These are phyloP conservation scores for Populus pruinosa DNA, from an alignment of 345 rosid species.

Conservation along the genomic window DNA sequence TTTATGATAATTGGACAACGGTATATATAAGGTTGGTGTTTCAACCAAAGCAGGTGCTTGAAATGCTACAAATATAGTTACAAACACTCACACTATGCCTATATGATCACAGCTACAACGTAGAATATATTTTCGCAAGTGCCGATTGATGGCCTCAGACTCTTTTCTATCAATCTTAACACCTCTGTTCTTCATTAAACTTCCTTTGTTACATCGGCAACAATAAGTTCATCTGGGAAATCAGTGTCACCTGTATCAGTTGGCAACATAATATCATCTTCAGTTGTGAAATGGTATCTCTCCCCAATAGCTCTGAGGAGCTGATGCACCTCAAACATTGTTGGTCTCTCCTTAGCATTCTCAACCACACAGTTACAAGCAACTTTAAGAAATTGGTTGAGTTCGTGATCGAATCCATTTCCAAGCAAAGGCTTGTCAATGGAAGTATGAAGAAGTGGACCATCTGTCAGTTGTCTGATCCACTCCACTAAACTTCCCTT, in stretches of 20 bases:
- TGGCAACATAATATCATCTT: slow-evolving; percentile 67
- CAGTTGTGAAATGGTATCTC: slow-evolving; percentile 64
- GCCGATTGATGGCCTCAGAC: background rate
- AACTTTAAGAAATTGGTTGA: slow-evolving; percentile 74
- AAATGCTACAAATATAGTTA: background rate
- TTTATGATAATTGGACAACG: background rate
- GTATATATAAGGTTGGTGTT: background rate
- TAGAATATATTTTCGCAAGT: too few species aligned
- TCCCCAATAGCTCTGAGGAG: slow-evolving; percentile 80
- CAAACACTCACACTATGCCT: background rate
- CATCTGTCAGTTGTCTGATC: slow-evolving; percentile 48
- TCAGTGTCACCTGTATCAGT: slow-evolving; percentile 53
- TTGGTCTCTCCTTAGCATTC: slow-evolving; percentile 70
- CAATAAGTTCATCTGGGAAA: slow-evolving; percentile 71
- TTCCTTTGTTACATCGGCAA: slow-evolving; percentile 43
- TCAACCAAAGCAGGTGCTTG: background rate
- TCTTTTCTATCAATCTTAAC: background rate
- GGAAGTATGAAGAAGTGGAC: slow-evolving; percentile 56
- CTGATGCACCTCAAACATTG: slow-evolving; percentile 89
- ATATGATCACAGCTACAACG: background rate
- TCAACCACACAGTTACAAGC: slow-evolving; percentile 71
- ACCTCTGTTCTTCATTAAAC: background rate
- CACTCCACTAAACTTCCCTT: slow-evolving; percentile 92
- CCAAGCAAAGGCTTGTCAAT: slow-evolving; percentile 54
- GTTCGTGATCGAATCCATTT: slow-evolving; percentile 65